phyloP scores from a whole-genome alignment of 495 filamentous ascomycete genomes.

The Penicillium parvum region DNA sequence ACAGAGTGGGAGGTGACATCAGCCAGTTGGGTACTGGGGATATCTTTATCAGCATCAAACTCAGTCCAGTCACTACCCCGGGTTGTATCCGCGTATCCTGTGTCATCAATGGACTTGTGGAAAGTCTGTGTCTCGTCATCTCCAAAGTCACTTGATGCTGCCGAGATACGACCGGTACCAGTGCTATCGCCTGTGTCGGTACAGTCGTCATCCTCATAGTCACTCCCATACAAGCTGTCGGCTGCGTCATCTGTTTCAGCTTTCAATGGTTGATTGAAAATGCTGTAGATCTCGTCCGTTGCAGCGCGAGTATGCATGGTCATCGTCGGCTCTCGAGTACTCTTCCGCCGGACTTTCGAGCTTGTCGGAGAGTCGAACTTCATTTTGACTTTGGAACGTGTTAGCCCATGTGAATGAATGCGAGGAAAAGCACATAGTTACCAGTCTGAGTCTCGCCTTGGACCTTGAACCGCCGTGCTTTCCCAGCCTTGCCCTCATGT shows the following conservation, averaged over 20 bases:
- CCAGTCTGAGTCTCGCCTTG: slow-evolving; percentile 78
- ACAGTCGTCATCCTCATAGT: slow-evolving; percentile 69
- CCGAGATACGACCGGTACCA: slow-evolving; percentile 63
- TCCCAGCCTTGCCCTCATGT: slow-evolving; percentile 34
- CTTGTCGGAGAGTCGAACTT: slow-evolving; percentile 83
- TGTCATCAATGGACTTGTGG: slow-evolving; percentile 37
- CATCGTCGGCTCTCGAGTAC: slow-evolving; percentile 83
- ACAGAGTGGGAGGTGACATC: slow-evolving; percentile 29
- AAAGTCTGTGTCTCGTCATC: slow-evolving; percentile 55
- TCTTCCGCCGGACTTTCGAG: slow-evolving; percentile 70
- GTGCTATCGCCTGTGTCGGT: slow-evolving; percentile 80
- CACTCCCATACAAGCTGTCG: slow-evolving; percentile 48
- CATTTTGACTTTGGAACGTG: slow-evolving; percentile 64
- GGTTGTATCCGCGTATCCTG: slow-evolving; percentile 45
- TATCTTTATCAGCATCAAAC: slow-evolving; percentile 69
- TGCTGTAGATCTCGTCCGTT: slow-evolving; percentile 93
- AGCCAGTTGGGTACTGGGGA: slow-evolving; percentile 45
- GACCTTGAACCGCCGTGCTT: slow-evolving; percentile 65
- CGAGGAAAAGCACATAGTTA: slow-evolving; percentile 34
- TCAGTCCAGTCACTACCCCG: slow-evolving; percentile 82
- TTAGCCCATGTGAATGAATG: slow-evolving; percentile 17
- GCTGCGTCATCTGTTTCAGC: slow-evolving; percentile 39
- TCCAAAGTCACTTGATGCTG: slow-evolving; percentile 58
- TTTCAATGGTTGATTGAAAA: slow-evolving; percentile 89
- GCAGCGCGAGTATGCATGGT: slow-evolving; percentile 92